phyloP scores from a whole-genome alignment of 2,329 filamentous ascomycete species.

The Aspergillus costaricaensis region DNA sequence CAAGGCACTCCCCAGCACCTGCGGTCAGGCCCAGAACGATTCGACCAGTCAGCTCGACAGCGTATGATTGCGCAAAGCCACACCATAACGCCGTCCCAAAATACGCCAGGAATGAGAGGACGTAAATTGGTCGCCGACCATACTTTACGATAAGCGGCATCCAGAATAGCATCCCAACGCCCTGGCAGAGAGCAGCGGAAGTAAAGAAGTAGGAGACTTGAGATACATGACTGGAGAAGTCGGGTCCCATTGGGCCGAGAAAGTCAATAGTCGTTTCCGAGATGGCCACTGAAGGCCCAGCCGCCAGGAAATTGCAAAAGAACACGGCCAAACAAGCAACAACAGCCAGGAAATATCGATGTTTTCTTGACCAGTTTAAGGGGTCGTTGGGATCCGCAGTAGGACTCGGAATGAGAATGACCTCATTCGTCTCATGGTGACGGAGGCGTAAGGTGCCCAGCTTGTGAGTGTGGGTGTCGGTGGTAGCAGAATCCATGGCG shows the following conservation, averaged over 20 bases:
- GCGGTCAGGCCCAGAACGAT: constrained; percentile 49
- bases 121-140: constrained; percentile 35
- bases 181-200: constrained; percentile 53
- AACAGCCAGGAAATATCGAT: constrained; percentile 5
- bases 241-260: constrained; percentile 40
- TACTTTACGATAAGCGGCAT: constrained; percentile 43
- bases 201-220: constrained; percentile 56
- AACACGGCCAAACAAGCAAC: constrained; percentile 48
- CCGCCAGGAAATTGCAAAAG: constrained; percentile 59
- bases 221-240: constrained; percentile 1
- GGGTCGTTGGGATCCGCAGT: constrained; percentile 1
- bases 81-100: constrained; percentile 38
- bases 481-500: background rate
- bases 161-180: constrained; percentile 43
- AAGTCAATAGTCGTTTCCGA: constrained; percentile 51
- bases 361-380: background rate
- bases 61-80: constrained; percentile 37
- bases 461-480: background rate
- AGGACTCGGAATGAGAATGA: background rate
- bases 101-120: constrained; percentile 28
- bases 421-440: constrained; percentile 2
- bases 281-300: constrained; percentile 57
- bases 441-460: constrained; percentile 2
- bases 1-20: constrained; percentile 53
- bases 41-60: constrained; percentile 24